Evolutionary conservation across 1,139 yeast genomes (phyloP), one percentile per base, ranked within the genome.

Genomic region (Wickerhamomyces sp.): DNA sequence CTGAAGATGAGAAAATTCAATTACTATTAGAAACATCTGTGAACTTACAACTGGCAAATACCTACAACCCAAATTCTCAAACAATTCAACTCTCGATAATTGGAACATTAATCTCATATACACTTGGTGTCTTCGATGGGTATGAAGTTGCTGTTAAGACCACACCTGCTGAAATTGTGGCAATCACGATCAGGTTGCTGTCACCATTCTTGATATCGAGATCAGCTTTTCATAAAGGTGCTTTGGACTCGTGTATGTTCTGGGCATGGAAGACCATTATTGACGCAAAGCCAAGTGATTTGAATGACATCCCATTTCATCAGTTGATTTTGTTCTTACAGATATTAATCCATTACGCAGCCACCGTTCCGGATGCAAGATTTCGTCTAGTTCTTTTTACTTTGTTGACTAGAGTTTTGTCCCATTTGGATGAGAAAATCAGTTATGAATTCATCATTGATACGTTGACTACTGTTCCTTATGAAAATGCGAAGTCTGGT

Each of bases 391-490:
- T 52, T 6, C 45, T 50, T 12, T 57, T 73, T 45, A 75, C 81
- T 0, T 59, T 79, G 31, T 56, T 81, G 33, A 71, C 78, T 1
- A 75, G 70, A 45, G 51, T 79, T 2, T 57, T 88, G 44, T 68
- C 80, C 4, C 54, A 72, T 23, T 59, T 78, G 26, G 73, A 78
- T 0, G 86, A 82, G 40, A 62, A 63, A 4, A 61, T 68, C 12
- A 63, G 84, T 2, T 84, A 75, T 56, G 66, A 64, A 5, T 85
- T 82, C 50, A 63, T 86, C 16, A 52, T 68, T 26, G 91, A 85
- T 52, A 71, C 91, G 0, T 64, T 89, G 39, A 61, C 66, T 23
- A 66, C 72, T 38, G 85, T 94, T 52, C 94, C 95, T 2, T 78
- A 68, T 54, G 74, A 69, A 28, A 67, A 68, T 29, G 72, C 75